Conservation (phyloP, 176 grass and related monocot genomes). For the Zizania latifolia region DNA sequence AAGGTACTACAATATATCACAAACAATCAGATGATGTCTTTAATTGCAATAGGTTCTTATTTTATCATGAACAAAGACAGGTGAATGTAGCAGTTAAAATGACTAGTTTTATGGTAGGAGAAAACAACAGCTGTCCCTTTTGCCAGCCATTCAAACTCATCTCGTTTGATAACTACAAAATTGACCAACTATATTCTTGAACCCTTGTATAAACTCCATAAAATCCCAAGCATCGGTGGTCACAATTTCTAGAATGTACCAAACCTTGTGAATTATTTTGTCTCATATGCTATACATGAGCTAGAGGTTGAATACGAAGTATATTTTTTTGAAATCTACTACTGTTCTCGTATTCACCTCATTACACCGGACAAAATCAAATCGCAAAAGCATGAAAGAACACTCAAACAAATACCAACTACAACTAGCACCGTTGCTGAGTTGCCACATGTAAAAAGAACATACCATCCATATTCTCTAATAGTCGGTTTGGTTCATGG, state of each 20-base stretch:
- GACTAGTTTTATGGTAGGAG: not conserved
- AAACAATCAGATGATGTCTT: not conserved
- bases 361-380: not conserved
- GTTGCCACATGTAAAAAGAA: not conserved
- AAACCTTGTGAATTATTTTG: not conserved
- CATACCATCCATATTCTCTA: too few relatives aligned
- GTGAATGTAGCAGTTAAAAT: not conserved
- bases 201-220: not conserved
- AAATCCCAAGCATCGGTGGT: not conserved
- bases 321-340: not conserved
- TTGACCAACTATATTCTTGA: conserved; percentile 1
- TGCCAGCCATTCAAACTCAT: not conserved
- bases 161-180: not conserved
- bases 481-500: too few relatives aligned
- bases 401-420: not conserved
- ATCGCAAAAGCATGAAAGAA: not conserved
- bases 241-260: not conserved
- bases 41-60: not conserved
- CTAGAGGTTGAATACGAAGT: rapidly evolving
- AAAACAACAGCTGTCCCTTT: not conserved
- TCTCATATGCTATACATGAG: too few relatives aligned
- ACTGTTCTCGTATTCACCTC: not conserved
- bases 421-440: not conserved
- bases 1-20: not conserved
- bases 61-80: not conserved